phyloP scores from a whole-genome alignment of 345 rosid species.

The Salix viminalis region DNA sequence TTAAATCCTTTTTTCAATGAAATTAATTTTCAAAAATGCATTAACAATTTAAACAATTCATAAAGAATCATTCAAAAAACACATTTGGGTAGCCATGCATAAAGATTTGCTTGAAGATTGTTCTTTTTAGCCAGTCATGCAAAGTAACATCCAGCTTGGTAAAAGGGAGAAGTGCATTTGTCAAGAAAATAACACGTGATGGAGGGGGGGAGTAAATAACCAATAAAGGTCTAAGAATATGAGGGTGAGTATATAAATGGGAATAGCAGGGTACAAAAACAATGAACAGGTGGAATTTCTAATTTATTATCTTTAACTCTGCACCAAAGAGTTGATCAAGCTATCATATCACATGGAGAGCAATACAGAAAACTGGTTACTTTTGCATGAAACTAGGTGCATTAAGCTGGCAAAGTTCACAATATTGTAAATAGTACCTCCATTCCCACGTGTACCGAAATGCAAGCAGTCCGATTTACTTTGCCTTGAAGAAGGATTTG shows the following conservation, averaged over 20 bases:
- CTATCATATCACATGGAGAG: too few relatives aligned
- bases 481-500: constrained; percentile 38
- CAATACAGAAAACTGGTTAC: too few relatives aligned
- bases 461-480: constrained; percentile 61
- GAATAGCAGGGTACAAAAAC: too few relatives aligned
- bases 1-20: background rate
- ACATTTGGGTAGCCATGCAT: background rate
- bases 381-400: too few relatives aligned
- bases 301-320: too few relatives aligned
- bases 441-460: constrained; percentile 69
- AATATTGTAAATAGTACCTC: constrained; percentile 47
- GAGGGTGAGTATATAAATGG: background rate
- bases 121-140: background rate
- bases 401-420: background rate
- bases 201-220: background rate
- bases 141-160: background rate
- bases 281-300: too few relatives aligned
- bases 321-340: too few relatives aligned
- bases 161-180: background rate
- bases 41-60: background rate
- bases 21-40: too few relatives aligned
- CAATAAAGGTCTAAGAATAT: background rate
- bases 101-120: background rate
- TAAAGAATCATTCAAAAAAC: background rate
- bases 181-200: background rate